Evolutionary conservation across 331 rosid genomes (phyloP), one percentile per base, ranked within the genome.

Genomic region (Prunus yedoensis): DNA sequence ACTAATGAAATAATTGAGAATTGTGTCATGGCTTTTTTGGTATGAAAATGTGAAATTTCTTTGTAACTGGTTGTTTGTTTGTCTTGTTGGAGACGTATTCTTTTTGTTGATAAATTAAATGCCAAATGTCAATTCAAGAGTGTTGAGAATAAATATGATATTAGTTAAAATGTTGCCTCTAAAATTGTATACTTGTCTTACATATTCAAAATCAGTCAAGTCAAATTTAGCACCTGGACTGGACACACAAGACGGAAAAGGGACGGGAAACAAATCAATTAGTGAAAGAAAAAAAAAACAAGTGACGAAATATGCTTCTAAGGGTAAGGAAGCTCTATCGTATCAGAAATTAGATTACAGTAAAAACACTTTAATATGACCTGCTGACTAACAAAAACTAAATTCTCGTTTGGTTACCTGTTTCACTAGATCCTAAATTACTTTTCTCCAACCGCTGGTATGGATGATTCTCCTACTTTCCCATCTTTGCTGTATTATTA

Each of bases 401-500:
- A 9, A 56, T 61, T 28, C 38, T 21, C 1, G 1, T 66, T 68
- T 57, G 14, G 68, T 53, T 4, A 46, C 9, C 30, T 68, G 53
- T 2, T 4, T 38, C 25, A 61, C 76, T 23, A 60, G 23, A 43
- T 49, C 81, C 70, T 23, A 54, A 32, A 11, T 15, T 64, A 38
- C 5, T 35, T 49, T 27, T 62, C 15, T 21, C 64, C 50, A 51
- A 25, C 43, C 21, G 30, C n/a, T 66, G 17, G 56, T 8, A 0
- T 17, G 47, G 14, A 59, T 46, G 63, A 64, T 20, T 64, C 30
- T 38, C 74, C 60, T 32, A 17, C 25, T 68, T 75, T 69, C 66
- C 72, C 86, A 83, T 79, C 71, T 80, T 65, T 25, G 80, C 72
- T 7, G 80, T 85, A 80, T 87, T 85, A 80, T 87, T 80, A 65